Conservation (phyloP, 139 green algal genomes). For the Parachlorella kessleri region DNA sequence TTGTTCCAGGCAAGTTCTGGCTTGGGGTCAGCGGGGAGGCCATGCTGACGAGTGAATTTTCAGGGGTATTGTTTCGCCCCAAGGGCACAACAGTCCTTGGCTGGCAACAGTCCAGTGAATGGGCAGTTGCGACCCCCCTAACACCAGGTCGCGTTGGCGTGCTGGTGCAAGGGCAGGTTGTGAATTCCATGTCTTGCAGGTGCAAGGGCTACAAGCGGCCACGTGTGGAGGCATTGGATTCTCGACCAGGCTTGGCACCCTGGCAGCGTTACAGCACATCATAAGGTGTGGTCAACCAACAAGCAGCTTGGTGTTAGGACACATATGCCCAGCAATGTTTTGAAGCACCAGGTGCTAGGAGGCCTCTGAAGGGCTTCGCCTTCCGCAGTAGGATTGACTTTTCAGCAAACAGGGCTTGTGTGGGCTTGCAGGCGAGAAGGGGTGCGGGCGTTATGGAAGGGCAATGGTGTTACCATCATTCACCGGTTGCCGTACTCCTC, state of each 20-base stretch:
- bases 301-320: no score
- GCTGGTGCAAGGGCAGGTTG: neutral
- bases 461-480: constrained; percentile 86
- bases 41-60: neutral
- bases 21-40: neutral
- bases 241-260: constrained; percentile 3
- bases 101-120: neutral
- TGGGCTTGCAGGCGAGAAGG: constrained; percentile 67
- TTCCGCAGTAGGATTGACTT: no score
- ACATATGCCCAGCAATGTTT: no score
- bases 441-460: constrained; percentile 86
- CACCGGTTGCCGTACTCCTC: constrained; percentile 96
- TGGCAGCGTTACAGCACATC: constrained; percentile 53
- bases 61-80: neutral
- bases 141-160: neutral
- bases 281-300: constrained; percentile 33
- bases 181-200: neutral
- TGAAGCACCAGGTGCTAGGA: no score
- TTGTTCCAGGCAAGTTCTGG: constrained; percentile 86
- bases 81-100: neutral
- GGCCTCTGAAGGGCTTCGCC: no score
- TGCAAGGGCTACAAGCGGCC: constrained; percentile 9
- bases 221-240: neutral
- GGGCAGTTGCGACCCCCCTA: neutral
- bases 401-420: no score